A percentile compares a stretch with the other conserved stretches of the same genome.
Evolutionary conservation across 495 filamentous ascomycete species (phyloP).

Genomic region (Hypoxylon fragiforme): DNA sequence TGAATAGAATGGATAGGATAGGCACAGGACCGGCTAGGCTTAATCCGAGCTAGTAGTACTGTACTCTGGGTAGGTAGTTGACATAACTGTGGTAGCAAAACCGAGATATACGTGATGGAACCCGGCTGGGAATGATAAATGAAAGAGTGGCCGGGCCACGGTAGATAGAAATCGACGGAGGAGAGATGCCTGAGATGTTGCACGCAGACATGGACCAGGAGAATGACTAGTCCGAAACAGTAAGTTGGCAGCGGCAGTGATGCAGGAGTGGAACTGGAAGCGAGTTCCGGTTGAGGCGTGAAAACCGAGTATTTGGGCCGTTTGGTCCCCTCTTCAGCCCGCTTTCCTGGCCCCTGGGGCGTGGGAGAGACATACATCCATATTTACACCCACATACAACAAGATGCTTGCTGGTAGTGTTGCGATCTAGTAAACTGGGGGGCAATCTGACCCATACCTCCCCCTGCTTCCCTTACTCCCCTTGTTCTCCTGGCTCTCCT

Average conservation of each 20-base stretch:
- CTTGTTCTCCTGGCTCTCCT: background rate
- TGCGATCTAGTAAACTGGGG: constrained; percentile 34
- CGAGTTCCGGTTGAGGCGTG: constrained; percentile 38
- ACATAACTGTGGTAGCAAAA: constrained; percentile 13
- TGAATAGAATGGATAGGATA: background rate
- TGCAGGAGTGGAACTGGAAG: constrained; percentile 37
- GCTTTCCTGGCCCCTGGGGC: constrained; percentile 37
- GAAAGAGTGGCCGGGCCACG: constrained; percentile 13
- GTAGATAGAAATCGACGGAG: constrained; percentile 15
- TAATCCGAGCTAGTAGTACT: constrained; percentile 13
- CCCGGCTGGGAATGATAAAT: constrained; percentile 28
- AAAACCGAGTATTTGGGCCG: constrained; percentile 38
- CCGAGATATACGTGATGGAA: constrained; percentile 15
- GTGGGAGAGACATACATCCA: constrained; percentile 29
- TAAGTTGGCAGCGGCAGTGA: constrained; percentile 33
- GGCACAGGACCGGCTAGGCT: constrained; percentile 11
- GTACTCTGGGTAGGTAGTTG: no score
- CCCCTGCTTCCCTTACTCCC: background rate
- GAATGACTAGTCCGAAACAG: constrained; percentile 32
- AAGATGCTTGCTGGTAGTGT: constrained; percentile 18
- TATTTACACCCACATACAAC: background rate
- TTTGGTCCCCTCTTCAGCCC: constrained; percentile 35
- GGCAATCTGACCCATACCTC: constrained; percentile 27
- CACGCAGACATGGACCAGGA: constrained; percentile 25
- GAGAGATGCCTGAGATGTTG: constrained; percentile 29